These are phyloP conservation scores for Trichoderma sp. DNA, from an alignment of 2,329 filamentous ascomycete genomes.

Conservation along the genomic window DNA sequence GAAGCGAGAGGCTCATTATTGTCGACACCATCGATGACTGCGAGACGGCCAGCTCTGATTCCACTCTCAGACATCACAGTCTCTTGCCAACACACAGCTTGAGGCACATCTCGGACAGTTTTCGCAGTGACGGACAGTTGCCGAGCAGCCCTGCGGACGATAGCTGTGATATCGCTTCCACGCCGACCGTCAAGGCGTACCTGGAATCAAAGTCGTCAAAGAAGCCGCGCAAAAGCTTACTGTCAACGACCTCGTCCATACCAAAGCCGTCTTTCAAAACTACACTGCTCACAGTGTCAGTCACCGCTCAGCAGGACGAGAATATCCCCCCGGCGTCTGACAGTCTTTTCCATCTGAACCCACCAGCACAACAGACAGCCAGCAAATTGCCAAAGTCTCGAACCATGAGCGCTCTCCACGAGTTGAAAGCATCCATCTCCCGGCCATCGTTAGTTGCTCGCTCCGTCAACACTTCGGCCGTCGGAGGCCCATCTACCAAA, in stretches of 20 bases:
- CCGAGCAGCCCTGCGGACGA: conserved; percentile 39
- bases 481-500: conserved; percentile 30
- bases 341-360: not conserved
- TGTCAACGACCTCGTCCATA: conserved; percentile 29
- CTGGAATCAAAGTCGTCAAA: conserved; percentile 25
- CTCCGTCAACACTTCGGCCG: conserved; percentile 28
- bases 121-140: conserved; percentile 34
- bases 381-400: conserved; percentile 48
- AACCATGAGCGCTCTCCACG: conserved; percentile 50
- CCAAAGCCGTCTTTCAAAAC: conserved; percentile 27
- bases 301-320: conserved; percentile 35
- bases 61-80: conserved; percentile 23
- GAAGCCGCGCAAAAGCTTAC: conserved; percentile 30
- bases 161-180: conserved; percentile 36
- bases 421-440: conserved; percentile 50
- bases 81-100: conserved; percentile 30
- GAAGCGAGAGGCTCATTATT: conserved; percentile 42
- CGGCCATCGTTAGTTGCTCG: conserved; percentile 36
- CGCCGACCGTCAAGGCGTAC: conserved; percentile 30
- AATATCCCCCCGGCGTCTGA: conserved; percentile 33
- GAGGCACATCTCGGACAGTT: conserved; percentile 40
- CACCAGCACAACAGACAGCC: conserved; percentile 5
- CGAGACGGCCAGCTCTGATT: conserved; percentile 31
- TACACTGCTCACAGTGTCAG: conserved; percentile 26
- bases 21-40: conserved; percentile 44